Conservation (phyloP, 495 filamentous ascomycete species). For the Aspergillus bertholletiae region DNA sequence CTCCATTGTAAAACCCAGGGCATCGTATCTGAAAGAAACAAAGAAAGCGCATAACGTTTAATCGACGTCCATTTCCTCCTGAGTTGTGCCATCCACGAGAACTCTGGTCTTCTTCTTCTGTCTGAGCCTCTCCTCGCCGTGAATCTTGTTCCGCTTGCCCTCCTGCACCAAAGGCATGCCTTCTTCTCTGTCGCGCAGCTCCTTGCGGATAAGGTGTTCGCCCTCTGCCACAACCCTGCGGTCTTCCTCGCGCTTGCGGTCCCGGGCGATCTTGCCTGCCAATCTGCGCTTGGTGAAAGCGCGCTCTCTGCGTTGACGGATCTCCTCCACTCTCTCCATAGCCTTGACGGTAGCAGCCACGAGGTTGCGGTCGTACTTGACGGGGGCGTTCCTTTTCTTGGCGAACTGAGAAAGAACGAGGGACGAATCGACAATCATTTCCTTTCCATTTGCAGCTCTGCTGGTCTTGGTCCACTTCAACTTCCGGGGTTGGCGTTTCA, state of each 20-base stretch:
- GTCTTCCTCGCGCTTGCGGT: constrained; percentile 64
- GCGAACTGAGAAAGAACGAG: constrained; percentile 89
- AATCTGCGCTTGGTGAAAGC: constrained; percentile 90
- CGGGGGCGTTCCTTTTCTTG: constrained; percentile 86
- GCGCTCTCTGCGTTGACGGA: constrained; percentile 75
- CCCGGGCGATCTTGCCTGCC: constrained; percentile 79
- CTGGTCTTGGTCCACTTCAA: constrained; percentile 81
- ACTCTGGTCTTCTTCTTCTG: constrained; percentile 61
- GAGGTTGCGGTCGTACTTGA: constrained; percentile 91
- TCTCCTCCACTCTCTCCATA: constrained; percentile 89
- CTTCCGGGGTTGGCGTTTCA: constrained; percentile 86
- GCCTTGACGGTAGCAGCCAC: constrained; percentile 82
- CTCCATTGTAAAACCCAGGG: constrained; percentile 19
- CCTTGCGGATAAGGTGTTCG: constrained; percentile 69
- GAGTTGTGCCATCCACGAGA: constrained; percentile 62
- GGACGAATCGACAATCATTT: constrained; percentile 93
- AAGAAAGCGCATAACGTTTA: constrained; percentile 33
- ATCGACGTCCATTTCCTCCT: constrained; percentile 70
- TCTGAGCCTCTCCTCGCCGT: constrained; percentile 50
- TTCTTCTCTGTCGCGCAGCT: constrained; percentile 44
- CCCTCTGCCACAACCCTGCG: constrained; percentile 87
- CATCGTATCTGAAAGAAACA: constrained; percentile 10
- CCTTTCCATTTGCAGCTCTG: constrained; percentile 75
- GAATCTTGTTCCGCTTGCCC: constrained; percentile 24
- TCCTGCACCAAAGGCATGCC: constrained; percentile 38